Percentiles rank a stretch among this genome's conserved stretches.
phyloP scores from a whole-genome alignment of 2,329 filamentous ascomycete species.

The Fusarium oligoseptatum region DNA sequence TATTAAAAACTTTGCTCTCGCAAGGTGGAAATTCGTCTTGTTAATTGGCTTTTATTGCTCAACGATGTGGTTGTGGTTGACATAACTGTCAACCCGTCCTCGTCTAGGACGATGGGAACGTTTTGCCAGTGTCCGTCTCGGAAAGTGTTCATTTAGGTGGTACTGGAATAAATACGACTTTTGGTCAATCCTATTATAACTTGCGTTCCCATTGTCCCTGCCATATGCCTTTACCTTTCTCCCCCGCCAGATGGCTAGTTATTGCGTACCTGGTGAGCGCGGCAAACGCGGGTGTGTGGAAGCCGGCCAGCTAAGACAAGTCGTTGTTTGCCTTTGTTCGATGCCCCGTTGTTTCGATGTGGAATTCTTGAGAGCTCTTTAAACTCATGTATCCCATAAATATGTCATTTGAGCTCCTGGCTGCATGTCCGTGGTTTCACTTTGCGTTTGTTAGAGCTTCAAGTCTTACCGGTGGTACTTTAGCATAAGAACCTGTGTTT shows the following conservation, averaged over 20 bases:
- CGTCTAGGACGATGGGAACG: neutral
- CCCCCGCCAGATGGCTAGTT: neutral
- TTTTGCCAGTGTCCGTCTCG: neutral
- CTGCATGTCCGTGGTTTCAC: too few species aligned
- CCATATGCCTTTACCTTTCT: neutral
- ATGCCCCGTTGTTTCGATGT: accelerated
- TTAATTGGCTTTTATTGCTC: neutral
- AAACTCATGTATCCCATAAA: too few species aligned
- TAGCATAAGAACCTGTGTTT: too few species aligned
- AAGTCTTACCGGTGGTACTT: too few species aligned
- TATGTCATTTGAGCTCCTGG: too few species aligned
- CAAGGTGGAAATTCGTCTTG: too few species aligned
- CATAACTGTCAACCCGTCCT: neutral
- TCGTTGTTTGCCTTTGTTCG: neutral
- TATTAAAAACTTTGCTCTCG: too few species aligned
- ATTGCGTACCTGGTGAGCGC: neutral
- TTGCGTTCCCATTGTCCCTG: neutral
- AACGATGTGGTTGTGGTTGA: neutral
- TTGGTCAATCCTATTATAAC: neutral
- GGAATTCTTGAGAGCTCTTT: neutral
- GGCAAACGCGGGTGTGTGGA: neutral
- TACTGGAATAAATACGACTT: neutral
- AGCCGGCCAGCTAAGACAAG: neutral
- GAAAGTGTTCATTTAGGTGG: too few species aligned
- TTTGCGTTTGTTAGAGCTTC: too few species aligned